phyloP scores from a whole-genome alignment of 1,284 basidiomycete genomes.

The Pascua guehoae region DNA sequence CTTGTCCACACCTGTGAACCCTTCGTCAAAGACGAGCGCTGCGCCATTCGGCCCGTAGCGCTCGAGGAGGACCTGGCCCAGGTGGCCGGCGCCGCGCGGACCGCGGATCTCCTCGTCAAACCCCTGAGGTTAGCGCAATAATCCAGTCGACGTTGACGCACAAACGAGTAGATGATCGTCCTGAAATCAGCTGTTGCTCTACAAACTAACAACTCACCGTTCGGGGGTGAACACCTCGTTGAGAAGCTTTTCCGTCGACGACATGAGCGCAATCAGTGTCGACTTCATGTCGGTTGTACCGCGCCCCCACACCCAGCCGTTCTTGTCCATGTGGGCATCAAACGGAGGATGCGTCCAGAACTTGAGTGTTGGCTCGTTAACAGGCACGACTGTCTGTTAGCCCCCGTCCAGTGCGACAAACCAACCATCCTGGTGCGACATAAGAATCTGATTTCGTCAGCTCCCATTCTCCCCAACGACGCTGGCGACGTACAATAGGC shows the following conservation, averaged over 20 bases:
- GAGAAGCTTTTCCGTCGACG: constrained; percentile 22
- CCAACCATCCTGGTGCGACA: constrained; percentile 5
- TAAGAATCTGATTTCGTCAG: constrained; percentile 29
- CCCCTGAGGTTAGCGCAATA: constrained; percentile 8
- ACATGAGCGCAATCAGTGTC: constrained; percentile 16
- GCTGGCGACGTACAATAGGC: constrained; percentile 55
- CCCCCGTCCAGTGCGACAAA: constrained; percentile 21
- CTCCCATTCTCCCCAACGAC: constrained; percentile 56
- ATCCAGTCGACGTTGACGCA: background rate
- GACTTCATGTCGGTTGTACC: constrained; percentile 31
- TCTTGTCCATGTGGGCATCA: constrained; percentile 18
- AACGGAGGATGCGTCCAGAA: constrained; percentile 35
- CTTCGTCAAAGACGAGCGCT: constrained; percentile 35
- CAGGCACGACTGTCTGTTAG: constrained; percentile 56
- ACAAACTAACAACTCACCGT: background rate
- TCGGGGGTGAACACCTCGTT: constrained; percentile 19
- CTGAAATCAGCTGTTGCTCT: background rate
- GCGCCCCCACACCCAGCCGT: constrained; percentile 31
- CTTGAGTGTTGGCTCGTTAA: constrained; percentile 54
- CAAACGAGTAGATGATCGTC: constrained; percentile 7
- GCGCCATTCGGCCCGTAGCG: constrained; percentile 27
- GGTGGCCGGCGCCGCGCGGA: constrained; percentile 23
- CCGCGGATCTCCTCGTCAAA: constrained; percentile 34
- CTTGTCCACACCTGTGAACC: constrained; percentile 28
- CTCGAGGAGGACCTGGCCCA: constrained; percentile 20